A percentile compares a stretch with the other conserved stretches of the same genome.
Conservation (phyloP, 2,329 filamentous ascomycete genomes). For the Pseudopyrenochaeta lycopersici region DNA sequence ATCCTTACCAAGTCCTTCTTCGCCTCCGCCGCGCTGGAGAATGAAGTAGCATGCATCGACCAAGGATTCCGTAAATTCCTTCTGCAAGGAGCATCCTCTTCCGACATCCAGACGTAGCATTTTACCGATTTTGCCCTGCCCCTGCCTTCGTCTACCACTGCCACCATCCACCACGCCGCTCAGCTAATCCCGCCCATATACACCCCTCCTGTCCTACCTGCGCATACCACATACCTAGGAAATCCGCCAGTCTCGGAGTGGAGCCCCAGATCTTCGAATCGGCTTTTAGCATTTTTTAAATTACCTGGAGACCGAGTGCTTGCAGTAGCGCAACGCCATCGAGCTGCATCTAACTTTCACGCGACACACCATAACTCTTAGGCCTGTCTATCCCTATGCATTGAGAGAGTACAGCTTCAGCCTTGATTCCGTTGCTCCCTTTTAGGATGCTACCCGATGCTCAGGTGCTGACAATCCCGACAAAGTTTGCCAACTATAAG, state of each 20-base stretch:
- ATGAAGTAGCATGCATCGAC: constrained; percentile 16
- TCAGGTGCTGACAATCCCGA: constrained; percentile 39
- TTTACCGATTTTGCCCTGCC: constrained; percentile 25
- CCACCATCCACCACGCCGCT: constrained; percentile 28
- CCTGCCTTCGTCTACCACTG: constrained; percentile 27
- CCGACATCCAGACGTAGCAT: constrained; percentile 28
- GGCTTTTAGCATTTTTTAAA: constrained; percentile 31
- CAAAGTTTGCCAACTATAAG: constrained; percentile 33
- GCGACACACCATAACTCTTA: constrained; percentile 29
- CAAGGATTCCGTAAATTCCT: constrained; percentile 16
- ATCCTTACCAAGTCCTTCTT: constrained; percentile 11
- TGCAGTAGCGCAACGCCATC: constrained; percentile 44
- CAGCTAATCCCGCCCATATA: constrained; percentile 36
- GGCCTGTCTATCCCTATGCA: constrained; percentile 27
- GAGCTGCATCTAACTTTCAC: constrained; percentile 35
- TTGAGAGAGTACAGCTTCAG: constrained; percentile 28
- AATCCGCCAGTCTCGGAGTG: constrained; percentile 16
- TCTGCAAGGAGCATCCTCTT: constrained; percentile 30
- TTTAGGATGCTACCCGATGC: constrained; percentile 43
- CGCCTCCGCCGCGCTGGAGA: constrained; percentile 26
- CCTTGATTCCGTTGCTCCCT: constrained; percentile 30
- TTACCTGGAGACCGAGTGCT: constrained; percentile 35
- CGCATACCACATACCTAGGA: constrained; percentile 32
- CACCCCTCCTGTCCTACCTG: constrained; percentile 30
- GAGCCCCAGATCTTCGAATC: constrained; percentile 12